A percentile compares a stretch with the other conserved stretches of the same genome.
These are phyloP conservation scores for Colletotrichum gigasporum DNA, from an alignment of 2,329 filamentous ascomycete genomes.

Conservation along the genomic window DNA sequence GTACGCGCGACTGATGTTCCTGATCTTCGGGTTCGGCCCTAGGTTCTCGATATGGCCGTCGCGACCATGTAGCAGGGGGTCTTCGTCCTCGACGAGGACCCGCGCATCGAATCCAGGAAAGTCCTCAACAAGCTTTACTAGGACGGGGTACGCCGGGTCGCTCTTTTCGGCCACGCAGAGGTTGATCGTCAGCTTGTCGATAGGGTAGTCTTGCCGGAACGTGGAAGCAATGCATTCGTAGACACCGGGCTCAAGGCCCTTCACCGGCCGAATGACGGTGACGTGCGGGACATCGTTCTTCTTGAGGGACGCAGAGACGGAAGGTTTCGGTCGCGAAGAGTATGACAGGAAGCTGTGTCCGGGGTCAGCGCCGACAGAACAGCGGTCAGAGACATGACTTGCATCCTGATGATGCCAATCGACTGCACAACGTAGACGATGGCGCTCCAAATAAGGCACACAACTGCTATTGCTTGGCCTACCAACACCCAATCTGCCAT, in stretches of 20 bases:
- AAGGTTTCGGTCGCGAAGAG: conserved; percentile 56
- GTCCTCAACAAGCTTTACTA: conserved; percentile 76
- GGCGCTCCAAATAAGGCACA: conserved; percentile 62
- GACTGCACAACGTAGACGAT: conserved; percentile 62
- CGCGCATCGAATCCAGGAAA: conserved; percentile 77
- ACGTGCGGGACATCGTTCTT: conserved; percentile 76
- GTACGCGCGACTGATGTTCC: conserved; percentile 95
- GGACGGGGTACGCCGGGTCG: conserved; percentile 81
- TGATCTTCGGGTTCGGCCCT: conserved; percentile 97
- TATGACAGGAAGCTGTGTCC: conserved; percentile 59
- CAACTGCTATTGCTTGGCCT: conserved; percentile 52
- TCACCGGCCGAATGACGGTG: conserved; percentile 92
- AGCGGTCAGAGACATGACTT: conserved; percentile 35
- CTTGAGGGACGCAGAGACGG: conserved; percentile 60
- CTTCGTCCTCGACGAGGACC: conserved; percentile 84
- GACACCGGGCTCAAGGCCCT: conserved; percentile 87
- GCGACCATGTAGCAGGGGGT: conserved; percentile 71
- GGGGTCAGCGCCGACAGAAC: background rate
- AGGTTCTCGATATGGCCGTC: conserved; percentile 65
- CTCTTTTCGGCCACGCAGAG: conserved; percentile 81
- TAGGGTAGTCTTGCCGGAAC: conserved; percentile 84
- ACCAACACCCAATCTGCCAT: conserved; percentile 34
- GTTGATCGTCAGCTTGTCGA: conserved; percentile 77
- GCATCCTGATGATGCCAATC: conserved; percentile 68
- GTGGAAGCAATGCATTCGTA: conserved; percentile 93